Evolutionary conservation across 352 stramenopile species (phyloP).

Genomic region (Elongisporangium prolatum): DNA sequence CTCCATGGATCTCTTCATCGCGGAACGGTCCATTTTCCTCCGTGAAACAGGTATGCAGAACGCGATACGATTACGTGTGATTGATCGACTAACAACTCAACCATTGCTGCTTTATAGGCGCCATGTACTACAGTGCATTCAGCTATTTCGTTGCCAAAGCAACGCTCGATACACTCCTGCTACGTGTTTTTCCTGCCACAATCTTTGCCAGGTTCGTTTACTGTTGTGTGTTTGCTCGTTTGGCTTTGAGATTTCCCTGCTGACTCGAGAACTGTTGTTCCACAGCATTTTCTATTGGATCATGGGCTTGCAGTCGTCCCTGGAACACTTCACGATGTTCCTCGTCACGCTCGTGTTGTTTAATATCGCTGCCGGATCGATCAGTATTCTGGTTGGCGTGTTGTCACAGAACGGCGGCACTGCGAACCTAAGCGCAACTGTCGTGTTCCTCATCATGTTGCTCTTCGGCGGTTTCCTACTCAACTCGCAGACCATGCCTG

Average conservation of each 20-base stretch:
- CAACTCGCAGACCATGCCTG: conserved; percentile 77
- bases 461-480: conserved; percentile 87
- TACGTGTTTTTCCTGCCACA: conserved; percentile 66
- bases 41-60: conserved; percentile 44
- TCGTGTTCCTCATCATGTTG: conserved; percentile 77
- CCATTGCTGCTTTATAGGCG: conserved; percentile 18
- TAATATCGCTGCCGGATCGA: conserved; percentile 69
- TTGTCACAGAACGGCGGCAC: conserved; percentile 55
- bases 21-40: conserved; percentile 69
- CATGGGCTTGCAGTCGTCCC: conserved; percentile 68
- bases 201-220: conserved; percentile 52
- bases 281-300: conserved; percentile 82
- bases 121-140: conserved; percentile 74
- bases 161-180: conserved; percentile 61
- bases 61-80: not conserved
- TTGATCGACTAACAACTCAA: not conserved
- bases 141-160: conserved; percentile 82
- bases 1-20: conserved; percentile 83
- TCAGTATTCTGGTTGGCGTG: conserved; percentile 72
- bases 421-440: conserved; percentile 67
- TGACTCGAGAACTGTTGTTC: not conserved
- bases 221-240: not conserved
- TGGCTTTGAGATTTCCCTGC: not conserved
- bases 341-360: conserved; percentile 70
- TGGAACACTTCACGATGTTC: conserved; percentile 63